Conservation (phyloP, 257 asterid genomes). For the Cruciata laevipes region DNA sequence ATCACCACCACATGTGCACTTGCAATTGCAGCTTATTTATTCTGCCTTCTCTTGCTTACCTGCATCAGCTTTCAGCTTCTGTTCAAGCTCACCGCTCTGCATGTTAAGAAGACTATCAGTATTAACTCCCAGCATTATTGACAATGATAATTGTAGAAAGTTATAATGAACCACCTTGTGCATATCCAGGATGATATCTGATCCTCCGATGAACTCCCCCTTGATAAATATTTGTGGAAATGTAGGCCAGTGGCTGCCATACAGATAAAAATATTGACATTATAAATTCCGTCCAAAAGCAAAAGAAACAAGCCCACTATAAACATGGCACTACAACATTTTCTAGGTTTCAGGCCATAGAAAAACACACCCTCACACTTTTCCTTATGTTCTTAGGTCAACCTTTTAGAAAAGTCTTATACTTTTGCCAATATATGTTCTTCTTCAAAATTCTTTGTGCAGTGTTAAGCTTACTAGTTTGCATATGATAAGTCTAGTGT, state of each 20-base stretch:
- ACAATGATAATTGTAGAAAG: neutral
- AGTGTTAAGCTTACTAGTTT: neutral
- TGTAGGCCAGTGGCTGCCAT: slow-evolving; percentile 94
- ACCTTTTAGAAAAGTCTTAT: neutral
- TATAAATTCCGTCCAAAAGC: neutral
- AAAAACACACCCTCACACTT: neutral
- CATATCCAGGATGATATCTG: slow-evolving; percentile 91
- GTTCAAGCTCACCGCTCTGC: slow-evolving; percentile 79
- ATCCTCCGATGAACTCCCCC: slow-evolving; percentile 92
- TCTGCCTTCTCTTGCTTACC: slow-evolving; percentile 33
- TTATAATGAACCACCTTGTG: slow-evolving; percentile 51
- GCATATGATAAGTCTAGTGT: neutral
- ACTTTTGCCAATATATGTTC: neutral
- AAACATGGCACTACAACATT: neutral
- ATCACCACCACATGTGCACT: neutral
- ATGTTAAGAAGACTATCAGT: slow-evolving; percentile 15
- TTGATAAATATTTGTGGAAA: slow-evolving; percentile 93
- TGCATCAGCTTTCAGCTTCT: slow-evolving; percentile 41
- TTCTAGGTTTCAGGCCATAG: neutral
- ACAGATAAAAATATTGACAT: neutral
- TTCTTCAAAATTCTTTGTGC: neutral
- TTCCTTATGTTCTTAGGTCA: neutral
- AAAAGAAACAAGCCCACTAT: neutral
- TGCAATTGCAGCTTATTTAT: slow-evolving; percentile 18
- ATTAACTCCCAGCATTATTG: neutral